Evolutionary conservation across 2,329 filamentous ascomycete genomes (phyloP).

Genomic region (Rugonectria rugulosa): DNA sequence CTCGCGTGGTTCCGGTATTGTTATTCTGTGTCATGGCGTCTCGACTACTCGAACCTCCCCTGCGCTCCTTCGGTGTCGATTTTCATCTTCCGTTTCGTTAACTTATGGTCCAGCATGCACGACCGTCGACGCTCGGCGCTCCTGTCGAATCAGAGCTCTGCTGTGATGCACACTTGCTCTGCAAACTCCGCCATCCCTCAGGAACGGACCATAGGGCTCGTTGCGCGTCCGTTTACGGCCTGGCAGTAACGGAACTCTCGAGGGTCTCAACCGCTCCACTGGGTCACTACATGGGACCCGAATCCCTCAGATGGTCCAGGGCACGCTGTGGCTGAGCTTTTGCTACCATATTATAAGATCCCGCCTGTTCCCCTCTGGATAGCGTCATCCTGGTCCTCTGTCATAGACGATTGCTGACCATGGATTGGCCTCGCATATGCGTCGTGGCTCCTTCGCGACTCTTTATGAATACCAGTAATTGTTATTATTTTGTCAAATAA

Average conservation of each 20-base stretch:
- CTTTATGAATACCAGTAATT: not conserved
- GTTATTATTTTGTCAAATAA: conserved; percentile 9
- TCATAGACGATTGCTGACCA: conserved; percentile 14
- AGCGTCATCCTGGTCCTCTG: conserved; percentile 19
- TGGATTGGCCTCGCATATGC: conserved; percentile 29
- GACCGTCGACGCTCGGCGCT: not conserved
- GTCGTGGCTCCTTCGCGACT: conserved; percentile 23
- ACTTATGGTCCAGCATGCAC: conserved; percentile 17
- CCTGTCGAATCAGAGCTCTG: conserved; percentile 30
- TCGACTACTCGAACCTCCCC: not conserved
- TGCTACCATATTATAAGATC: conserved; percentile 22
- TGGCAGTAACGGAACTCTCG: conserved; percentile 13
- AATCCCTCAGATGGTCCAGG: conserved; percentile 3
- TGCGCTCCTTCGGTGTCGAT: conserved; percentile 3
- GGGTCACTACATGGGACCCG: conserved; percentile 14
- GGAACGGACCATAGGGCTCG: conserved; percentile 9
- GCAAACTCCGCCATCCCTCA: not conserved
- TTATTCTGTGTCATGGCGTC: conserved; percentile 19
- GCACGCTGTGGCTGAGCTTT: conserved; percentile 10
- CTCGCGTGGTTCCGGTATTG: conserved; percentile 9
- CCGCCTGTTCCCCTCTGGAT: not conserved
- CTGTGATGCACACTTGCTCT: conserved; percentile 28
- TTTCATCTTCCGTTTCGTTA: not conserved
- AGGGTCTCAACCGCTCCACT: conserved; percentile 25
- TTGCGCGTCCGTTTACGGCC: conserved; percentile 11